These are phyloP conservation scores for Paecilomyces sp. DNA, from an alignment of 2,329 filamentous ascomycete species.

Conservation along the genomic window DNA sequence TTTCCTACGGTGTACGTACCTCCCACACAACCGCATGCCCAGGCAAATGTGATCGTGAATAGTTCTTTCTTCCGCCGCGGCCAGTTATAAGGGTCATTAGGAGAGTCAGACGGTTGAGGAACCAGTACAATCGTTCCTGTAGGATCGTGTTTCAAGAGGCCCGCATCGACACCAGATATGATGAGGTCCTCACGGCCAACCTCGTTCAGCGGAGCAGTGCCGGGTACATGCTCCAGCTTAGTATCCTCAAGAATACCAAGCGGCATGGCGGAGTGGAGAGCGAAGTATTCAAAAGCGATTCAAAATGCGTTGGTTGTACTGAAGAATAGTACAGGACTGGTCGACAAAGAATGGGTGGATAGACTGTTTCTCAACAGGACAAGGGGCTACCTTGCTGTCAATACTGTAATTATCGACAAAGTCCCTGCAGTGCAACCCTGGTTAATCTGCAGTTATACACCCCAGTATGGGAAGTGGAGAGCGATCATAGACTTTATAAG, in stretches of 20 bases:
- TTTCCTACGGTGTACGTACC: conserved; percentile 17
- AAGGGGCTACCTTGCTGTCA: neutral
- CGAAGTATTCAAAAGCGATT: neutral
- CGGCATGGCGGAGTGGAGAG: conserved; percentile 15
- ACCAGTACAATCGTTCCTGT: conserved; percentile 19
- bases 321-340: neutral
- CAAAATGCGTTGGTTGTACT: neutral
- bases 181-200: conserved; percentile 8
- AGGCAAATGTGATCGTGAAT: conserved; percentile 33
- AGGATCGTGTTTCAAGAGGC: conserved; percentile 26
- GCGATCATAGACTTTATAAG: neutral
- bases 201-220: conserved; percentile 20
- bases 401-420: neutral
- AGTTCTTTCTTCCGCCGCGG: conserved; percentile 24
- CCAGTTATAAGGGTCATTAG: conserved; percentile 20
- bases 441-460: neutral
- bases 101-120: conserved; percentile 17
- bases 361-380: neutral
- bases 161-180: conserved; percentile 15
- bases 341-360: neutral
- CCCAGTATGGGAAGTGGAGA: neutral
- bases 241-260: conserved; percentile 22
- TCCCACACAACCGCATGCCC: conserved; percentile 35
- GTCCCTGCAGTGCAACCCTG: neutral
- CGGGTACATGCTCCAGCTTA: conserved; percentile 23